Evolutionary conservation across 441 rosid genomes (phyloP).

Genomic region (Aleurites moluccanus): DNA sequence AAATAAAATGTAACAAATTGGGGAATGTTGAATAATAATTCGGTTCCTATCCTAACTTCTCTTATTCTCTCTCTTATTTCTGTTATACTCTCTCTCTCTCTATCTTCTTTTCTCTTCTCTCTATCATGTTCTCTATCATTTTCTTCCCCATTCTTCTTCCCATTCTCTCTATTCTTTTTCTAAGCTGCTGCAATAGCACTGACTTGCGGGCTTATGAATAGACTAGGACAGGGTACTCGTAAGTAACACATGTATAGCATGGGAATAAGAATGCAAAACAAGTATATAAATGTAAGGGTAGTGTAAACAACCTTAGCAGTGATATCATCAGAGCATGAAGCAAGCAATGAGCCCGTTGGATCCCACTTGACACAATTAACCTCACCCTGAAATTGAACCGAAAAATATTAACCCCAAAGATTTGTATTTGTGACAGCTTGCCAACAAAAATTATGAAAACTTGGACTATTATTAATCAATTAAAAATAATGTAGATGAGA

Average conservation of each 20-base stretch:
- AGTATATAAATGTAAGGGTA: conserved; percentile 10
- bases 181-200: no score
- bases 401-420: conserved; percentile 4
- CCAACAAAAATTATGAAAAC: neutral
- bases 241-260: neutral
- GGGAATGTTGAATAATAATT: no score
- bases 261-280: conserved; percentile 4
- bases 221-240: neutral
- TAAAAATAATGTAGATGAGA: neutral
- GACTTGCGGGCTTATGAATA: neutral
- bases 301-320: conserved; percentile 75
- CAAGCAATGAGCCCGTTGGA: conserved; percentile 88
- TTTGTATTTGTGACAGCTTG: neutral
- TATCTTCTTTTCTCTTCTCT: no score
- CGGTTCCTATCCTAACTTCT: no score
- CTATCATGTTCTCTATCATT: no score
- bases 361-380: conserved; percentile 99
- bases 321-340: conserved; percentile 96
- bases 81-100: no score
- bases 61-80: no score
- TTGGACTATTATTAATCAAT: neutral
- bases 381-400: conserved; percentile 63
- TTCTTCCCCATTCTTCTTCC: no score
- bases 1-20: no score
- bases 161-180: no score